phyloP scores from a whole-genome alignment of 441 rosid genomes.

The Syzygium malaccense region DNA sequence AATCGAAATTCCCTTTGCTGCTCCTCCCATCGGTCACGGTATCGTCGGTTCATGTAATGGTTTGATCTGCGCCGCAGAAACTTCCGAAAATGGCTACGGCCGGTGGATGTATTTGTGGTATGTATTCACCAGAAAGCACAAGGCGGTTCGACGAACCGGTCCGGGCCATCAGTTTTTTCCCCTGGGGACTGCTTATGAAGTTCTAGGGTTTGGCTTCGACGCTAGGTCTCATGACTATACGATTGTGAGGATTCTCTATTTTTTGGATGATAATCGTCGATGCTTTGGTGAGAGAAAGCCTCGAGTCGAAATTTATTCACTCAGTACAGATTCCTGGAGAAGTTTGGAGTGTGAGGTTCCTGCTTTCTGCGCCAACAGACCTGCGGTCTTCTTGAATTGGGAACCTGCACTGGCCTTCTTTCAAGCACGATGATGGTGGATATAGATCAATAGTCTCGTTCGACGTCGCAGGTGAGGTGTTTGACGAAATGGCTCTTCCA shows the following conservation, averaged over 20 bases:
- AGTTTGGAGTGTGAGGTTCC: not conserved
- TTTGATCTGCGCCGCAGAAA: not conserved
- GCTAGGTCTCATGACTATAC: not conserved
- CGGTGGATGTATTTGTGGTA: not conserved
- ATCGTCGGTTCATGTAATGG: not conserved
- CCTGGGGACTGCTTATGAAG: not conserved
- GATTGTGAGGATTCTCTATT: not conserved
- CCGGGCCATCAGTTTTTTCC: not conserved
- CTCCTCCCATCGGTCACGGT: not conserved
- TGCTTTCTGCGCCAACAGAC: not conserved
- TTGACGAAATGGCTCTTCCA: not conserved
- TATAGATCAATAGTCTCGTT: not conserved
- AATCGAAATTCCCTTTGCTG: not conserved
- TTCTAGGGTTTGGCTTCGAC: not conserved
- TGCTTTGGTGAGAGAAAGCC: not conserved
- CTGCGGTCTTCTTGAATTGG: not conserved
- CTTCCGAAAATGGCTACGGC: not conserved
- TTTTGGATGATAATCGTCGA: accelerated
- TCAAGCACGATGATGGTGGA: not conserved
- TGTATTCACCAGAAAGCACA: not conserved
- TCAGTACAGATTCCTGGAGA: not conserved
- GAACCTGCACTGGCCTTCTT: not conserved
- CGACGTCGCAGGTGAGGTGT: not conserved
- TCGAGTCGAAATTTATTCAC: not conserved
- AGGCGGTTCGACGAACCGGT: not conserved